Evolutionary conservation across 371 early-diverging fungal species (phyloP).

Genomic region (Chytridium lagenaria): DNA sequence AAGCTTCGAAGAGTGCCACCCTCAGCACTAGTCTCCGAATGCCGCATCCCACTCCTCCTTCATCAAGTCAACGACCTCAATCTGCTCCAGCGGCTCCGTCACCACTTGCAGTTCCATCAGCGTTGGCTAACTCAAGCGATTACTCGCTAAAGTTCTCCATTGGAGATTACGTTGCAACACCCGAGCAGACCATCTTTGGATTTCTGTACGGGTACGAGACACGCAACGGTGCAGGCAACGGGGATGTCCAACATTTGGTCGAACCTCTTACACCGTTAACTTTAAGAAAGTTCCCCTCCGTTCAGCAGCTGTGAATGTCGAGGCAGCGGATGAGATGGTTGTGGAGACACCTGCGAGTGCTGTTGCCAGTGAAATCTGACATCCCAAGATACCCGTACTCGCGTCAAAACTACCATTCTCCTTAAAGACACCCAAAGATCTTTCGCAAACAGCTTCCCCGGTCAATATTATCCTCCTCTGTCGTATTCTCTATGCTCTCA

Average conservation of each 20-base stretch:
- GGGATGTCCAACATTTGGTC: slow-evolving; percentile 40
- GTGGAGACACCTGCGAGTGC: too few relatives aligned
- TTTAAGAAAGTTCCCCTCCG: background rate
- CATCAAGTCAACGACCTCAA: slow-evolving; percentile 5
- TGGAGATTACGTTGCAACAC: slow-evolving; percentile 29
- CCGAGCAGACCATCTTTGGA: slow-evolving; percentile 48
- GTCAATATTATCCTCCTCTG: slow-evolving; percentile 59
- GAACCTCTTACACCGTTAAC: slow-evolving; percentile 37
- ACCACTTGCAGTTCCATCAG: background rate
- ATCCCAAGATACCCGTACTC: too few relatives aligned
- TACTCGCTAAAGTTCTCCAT: slow-evolving; percentile 35
- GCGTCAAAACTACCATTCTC: slow-evolving; percentile 36
- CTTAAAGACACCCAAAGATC: slow-evolving; percentile 15
- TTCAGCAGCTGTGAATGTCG: background rate
- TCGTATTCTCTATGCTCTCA: slow-evolving; percentile 59
- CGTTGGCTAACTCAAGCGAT: slow-evolving; percentile 13
- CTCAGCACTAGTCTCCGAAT: background rate
- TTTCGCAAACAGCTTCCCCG: slow-evolving; percentile 19
- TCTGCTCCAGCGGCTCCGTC: slow-evolving; percentile 21
- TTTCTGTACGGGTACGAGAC: slow-evolving; percentile 40
- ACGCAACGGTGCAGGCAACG: background rate
- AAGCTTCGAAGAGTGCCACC: background rate
- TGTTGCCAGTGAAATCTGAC: too few relatives aligned
- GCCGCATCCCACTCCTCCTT: background rate
- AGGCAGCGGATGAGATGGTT: too few relatives aligned